Evolutionary conservation across 2,329 filamentous ascomycete genomes (phyloP).

Genomic region (Sphaerostilbella broomeana): DNA sequence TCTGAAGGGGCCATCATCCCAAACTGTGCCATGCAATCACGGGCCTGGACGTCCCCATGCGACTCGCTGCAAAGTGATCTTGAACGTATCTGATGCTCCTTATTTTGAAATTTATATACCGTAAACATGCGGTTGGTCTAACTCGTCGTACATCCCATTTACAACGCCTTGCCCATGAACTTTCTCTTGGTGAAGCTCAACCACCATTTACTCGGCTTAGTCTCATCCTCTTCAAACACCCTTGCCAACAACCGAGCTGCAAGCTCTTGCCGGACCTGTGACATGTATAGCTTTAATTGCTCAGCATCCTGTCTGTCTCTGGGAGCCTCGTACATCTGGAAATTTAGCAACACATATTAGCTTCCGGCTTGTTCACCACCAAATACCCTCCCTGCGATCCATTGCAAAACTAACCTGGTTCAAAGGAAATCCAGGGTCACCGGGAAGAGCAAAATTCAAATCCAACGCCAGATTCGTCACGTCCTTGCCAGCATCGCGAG

Average conservation of each 20-base stretch:
- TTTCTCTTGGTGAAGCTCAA: conserved; percentile 98
- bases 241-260: conserved; percentile 74
- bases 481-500: conserved; percentile 59
- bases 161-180: conserved; percentile 96
- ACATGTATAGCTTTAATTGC: conserved; percentile 78
- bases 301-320: conserved; percentile 84
- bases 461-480: conserved; percentile 89
- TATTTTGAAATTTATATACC: not conserved
- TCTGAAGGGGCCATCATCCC: no score
- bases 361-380: not conserved
- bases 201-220: conserved; percentile 84
- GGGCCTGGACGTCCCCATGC: no score
- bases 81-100: not conserved
- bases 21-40: no score
- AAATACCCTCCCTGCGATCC: not conserved
- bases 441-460: conserved; percentile 86
- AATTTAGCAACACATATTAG: not conserved
- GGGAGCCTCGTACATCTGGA: conserved; percentile 79
- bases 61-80: no score
- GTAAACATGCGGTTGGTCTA: conserved; percentile 2
- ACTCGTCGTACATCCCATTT: conserved; percentile 18
- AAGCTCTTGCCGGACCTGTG: conserved; percentile 89
- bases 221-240: conserved; percentile 74
- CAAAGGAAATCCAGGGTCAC: conserved; percentile 84
- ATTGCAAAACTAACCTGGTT: conserved; percentile 68